These are phyloP conservation scores for Wickerhamiella bombiphila DNA, from an alignment of 805 yeast species.

Conservation along the genomic window DNA sequence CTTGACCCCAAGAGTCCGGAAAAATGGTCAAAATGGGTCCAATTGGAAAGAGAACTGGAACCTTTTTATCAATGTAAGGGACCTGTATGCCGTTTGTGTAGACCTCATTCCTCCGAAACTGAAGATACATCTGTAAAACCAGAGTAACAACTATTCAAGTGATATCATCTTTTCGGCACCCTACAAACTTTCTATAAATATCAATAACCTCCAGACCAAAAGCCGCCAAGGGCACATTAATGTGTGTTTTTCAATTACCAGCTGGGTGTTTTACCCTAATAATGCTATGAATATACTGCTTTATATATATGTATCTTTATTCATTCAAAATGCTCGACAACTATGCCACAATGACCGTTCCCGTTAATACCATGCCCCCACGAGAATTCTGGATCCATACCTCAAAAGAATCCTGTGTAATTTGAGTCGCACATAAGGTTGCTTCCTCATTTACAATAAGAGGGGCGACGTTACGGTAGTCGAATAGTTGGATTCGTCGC, in stretches of 20 bases:
- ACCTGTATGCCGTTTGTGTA: conserved; percentile 8
- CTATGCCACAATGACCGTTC: conserved; percentile 8
- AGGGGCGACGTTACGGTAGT: conserved; percentile 38
- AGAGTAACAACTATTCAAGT: no score
- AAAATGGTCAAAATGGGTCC: conserved; percentile 36
- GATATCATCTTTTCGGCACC: no score
- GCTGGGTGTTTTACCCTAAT: no score
- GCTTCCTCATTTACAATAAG: conserved; percentile 30
- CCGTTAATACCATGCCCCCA: conserved; percentile 10
- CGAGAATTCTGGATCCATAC: conserved; percentile 12
- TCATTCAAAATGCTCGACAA: no score
- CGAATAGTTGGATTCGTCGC: conserved; percentile 23
- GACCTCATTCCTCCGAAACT: no score
- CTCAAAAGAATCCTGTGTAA: conserved; percentile 11
- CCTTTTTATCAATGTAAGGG: conserved; percentile 4
- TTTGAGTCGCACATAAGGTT: conserved; percentile 15
- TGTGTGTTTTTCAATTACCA: no score
- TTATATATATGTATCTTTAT: no score
- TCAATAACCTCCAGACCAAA: no score
- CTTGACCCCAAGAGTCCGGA: conserved; percentile 33
- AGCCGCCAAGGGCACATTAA: no score
- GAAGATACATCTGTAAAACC: no score
- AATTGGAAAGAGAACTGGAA: conserved; percentile 25
- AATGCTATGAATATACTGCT: no score
- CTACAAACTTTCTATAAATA: no score